Evolutionary conservation across 768 basidiomycete genomes (phyloP).

Genomic region (Rhodotorula kratochvilovae): DNA sequence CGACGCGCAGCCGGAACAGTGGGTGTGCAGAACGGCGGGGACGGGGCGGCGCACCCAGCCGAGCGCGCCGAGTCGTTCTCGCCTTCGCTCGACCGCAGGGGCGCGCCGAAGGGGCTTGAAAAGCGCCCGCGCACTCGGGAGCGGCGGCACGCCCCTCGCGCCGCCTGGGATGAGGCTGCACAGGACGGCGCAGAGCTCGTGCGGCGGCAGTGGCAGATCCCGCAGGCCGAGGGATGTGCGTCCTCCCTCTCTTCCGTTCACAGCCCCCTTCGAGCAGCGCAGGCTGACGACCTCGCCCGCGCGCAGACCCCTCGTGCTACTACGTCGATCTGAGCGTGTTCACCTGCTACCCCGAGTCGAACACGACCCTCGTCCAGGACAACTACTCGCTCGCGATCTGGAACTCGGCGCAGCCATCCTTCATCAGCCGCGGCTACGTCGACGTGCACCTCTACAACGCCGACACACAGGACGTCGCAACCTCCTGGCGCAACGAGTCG

Average conservation of each 20-base stretch:
- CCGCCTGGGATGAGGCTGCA: background rate
- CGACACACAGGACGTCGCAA: slow-evolving; percentile 58
- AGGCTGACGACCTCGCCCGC: background rate
- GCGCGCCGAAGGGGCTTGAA: background rate
- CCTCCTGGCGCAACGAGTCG: slow-evolving; percentile 53
- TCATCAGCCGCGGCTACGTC: slow-evolving; percentile 52
- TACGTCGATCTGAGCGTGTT: slow-evolving; percentile 61
- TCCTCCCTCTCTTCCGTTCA: background rate
- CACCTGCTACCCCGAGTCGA: slow-evolving; percentile 67
- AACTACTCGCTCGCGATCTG: slow-evolving; percentile 57
- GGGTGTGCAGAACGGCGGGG: no score
- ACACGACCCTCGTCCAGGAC: slow-evolving; percentile 63
- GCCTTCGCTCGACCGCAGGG: background rate
- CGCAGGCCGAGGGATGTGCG: slow-evolving; percentile 23
- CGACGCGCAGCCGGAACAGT: background rate
- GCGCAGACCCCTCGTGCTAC: slow-evolving; percentile 46
- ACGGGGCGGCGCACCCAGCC: no score
- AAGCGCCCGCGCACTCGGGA: background rate
- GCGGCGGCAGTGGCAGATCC: slow-evolving; percentile 19
- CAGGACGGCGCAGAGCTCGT: background rate
- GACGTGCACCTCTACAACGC: slow-evolving; percentile 74
- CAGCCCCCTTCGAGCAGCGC: no score
- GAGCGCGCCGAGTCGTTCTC: no score
- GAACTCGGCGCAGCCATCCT: slow-evolving; percentile 14
- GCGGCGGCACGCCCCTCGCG: background rate